Evolutionary conservation across 352 stramenopile species (phyloP).

Genomic region (Peronospora belbahrii): DNA sequence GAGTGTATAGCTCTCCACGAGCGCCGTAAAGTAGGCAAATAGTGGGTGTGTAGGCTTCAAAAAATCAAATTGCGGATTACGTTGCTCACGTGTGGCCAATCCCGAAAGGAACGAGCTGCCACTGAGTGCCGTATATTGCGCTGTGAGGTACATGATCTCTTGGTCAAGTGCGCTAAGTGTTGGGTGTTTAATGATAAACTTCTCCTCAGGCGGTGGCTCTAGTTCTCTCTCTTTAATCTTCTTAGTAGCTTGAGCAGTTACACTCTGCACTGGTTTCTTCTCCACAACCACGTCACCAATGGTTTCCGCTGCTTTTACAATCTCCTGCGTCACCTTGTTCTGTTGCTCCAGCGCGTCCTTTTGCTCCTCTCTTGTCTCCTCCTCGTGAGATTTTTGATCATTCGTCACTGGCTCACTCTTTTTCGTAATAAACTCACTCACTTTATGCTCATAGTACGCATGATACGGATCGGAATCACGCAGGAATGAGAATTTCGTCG

Average conservation of each 20-base stretch:
- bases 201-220: constrained; percentile 48
- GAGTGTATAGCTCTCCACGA: constrained; percentile 95
- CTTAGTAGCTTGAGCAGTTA: constrained; percentile 80
- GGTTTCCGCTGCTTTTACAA: constrained; percentile 20
- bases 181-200: constrained; percentile 85
- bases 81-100: constrained; percentile 92
- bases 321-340: constrained; percentile 11
- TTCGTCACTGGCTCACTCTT: constrained; percentile 17
- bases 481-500: constrained; percentile 97
- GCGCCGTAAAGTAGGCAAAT: constrained; percentile 97
- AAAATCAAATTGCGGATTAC: constrained; percentile 97
- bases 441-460: constrained; percentile 97
- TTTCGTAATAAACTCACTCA: constrained; percentile 75
- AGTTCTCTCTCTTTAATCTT: constrained; percentile 90
- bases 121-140: constrained; percentile 95
- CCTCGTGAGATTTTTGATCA: constrained; percentile 9
- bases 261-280: constrained; percentile 75
- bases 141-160: constrained; percentile 97
- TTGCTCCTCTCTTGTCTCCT: constrained; percentile 10
- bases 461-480: constrained; percentile 92
- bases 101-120: constrained; percentile 92
- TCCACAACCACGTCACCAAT: constrained; percentile 62
- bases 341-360: constrained; percentile 12
- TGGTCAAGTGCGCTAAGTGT: constrained; percentile 89
- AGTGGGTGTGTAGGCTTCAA: constrained; percentile 94